Percentiles rank a stretch among this genome's conserved stretches.
Evolutionary conservation across 192 early-diverging fungal species (phyloP).

Genomic region (Coemansia sp.): DNA sequence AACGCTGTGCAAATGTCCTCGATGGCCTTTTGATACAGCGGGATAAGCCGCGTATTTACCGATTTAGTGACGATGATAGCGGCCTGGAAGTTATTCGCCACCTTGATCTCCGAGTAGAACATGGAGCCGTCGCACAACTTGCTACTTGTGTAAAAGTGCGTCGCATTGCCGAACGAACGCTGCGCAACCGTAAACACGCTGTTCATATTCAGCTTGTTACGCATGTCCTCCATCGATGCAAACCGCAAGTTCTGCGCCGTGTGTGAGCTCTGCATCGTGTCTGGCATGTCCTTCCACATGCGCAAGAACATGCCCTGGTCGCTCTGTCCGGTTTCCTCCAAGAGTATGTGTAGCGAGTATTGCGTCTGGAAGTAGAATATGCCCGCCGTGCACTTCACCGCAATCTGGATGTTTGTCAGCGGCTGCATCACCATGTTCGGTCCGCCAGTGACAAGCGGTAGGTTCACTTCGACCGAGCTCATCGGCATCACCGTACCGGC

Average conservation of each 20-base stretch:
- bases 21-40: conserved; percentile 50
- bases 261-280: conserved; percentile 24
- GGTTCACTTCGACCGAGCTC: conserved; percentile 39
- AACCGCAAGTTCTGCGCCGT: conserved; percentile 36
- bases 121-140: conserved; percentile 59
- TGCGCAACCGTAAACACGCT: conserved; percentile 70
- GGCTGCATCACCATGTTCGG: conserved; percentile 54
- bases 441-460: conserved; percentile 59
- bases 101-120: conserved; percentile 64
- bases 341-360: conserved; percentile 61
- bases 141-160: conserved; percentile 62
- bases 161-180: conserved; percentile 55
- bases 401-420: conserved; percentile 67
- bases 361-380: conserved; percentile 73
- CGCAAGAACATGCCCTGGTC: conserved; percentile 56
- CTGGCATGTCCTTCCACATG: conserved; percentile 57
- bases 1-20: conserved; percentile 51
- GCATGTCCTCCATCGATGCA: conserved; percentile 48
- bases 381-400: conserved; percentile 64
- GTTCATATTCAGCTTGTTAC: conserved; percentile 58
- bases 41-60: conserved; percentile 28
- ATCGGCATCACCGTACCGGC: conserved; percentile 47
- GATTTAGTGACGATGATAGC: conserved; percentile 50
- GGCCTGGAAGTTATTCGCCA: conserved; percentile 52
- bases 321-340: conserved; percentile 50